These are phyloP conservation scores for Escallonia herrerae DNA, from an alignment of 129 eudicot species.

Conservation along the genomic window DNA sequence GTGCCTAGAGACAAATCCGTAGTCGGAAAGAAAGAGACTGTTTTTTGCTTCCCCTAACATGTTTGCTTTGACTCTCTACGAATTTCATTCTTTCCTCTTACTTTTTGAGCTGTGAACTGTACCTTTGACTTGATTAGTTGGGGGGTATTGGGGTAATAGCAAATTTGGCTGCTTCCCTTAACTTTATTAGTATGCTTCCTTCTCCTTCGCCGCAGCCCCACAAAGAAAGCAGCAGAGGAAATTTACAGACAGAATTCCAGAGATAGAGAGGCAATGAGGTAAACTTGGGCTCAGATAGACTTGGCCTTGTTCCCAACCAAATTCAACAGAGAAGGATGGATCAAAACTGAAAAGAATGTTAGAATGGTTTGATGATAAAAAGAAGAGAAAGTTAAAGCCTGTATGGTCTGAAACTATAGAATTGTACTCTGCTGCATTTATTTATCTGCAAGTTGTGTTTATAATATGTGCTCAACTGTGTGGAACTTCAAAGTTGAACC, in stretches of 20 bases:
- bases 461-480: background rate
- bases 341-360: background rate
- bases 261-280: too few species aligned
- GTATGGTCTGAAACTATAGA: background rate
- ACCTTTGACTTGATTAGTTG: background rate
- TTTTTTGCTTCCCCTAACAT: conserved; percentile 6
- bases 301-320: too few species aligned
- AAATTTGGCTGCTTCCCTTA: background rate
- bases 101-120: background rate
- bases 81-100: conserved; percentile 6
- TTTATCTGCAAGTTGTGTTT: background rate
- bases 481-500: background rate
- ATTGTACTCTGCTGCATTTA: conserved; percentile 3
- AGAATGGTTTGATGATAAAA: conserved; percentile 3
- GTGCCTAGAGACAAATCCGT: conserved; percentile 10
- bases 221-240: too few species aligned
- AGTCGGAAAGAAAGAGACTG: conserved; percentile 3
- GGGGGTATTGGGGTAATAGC: background rate
- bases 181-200: too few species aligned
- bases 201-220: too few species aligned
- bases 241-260: too few species aligned
- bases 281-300: too few species aligned
- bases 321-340: conserved; percentile 7
- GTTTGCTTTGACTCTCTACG: conserved; percentile 1
- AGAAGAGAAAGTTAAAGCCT: conserved; percentile 17